Evolutionary conservation across 805 yeast species (phyloP), one percentile per base, ranked within the genome.

Genomic region (Candida argentea): DNA sequence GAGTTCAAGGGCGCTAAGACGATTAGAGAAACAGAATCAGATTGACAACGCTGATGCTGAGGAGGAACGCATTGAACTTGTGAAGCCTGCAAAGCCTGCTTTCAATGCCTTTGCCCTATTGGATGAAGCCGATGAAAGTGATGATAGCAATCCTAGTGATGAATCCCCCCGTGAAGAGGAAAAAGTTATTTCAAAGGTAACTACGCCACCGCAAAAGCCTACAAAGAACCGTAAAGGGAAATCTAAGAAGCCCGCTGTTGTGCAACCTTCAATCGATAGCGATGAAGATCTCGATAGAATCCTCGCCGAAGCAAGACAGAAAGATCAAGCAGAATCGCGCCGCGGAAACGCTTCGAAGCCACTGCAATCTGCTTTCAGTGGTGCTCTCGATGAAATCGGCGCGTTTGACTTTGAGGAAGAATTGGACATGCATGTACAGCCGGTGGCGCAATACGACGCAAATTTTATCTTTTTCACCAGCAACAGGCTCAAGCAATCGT

Each of bases 201-300:
- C 8, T 20, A 15, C 23, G 22, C 38, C 30, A 28, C 22, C 39
- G 13, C 43, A 40, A 25, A 41, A 44, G 35, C 46, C 37, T 19
- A 38, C 39, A 30, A 40, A 39, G 22, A 41, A 30, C 26, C 33
- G 29, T 13, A 31, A 28, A 5, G 34, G 30, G 7, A 46, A 20
- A n/a, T 8, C 29, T 12, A 11, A 36, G 5, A 37, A 33, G 29
- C 14, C 33, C 20, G 12, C 30, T 11, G n/a, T n/a, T n/a, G n/a
- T n/a, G n/a, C 27, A 27, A 16, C 31, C 15, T 13, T 40, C 35
- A n/a, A 42, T 40, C 2, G 52, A 56, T n/a, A 62, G 65, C 33
- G 79, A 73, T 38, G 76, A 70, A 5, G 83, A 74, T 19, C 51
- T 79, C 15, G 83, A 76, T 46, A 55, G 54, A 34, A 55, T 76